Conservation (phyloP, 495 filamentous ascomycete genomes). For the Chaetomium fimeti region DNA sequence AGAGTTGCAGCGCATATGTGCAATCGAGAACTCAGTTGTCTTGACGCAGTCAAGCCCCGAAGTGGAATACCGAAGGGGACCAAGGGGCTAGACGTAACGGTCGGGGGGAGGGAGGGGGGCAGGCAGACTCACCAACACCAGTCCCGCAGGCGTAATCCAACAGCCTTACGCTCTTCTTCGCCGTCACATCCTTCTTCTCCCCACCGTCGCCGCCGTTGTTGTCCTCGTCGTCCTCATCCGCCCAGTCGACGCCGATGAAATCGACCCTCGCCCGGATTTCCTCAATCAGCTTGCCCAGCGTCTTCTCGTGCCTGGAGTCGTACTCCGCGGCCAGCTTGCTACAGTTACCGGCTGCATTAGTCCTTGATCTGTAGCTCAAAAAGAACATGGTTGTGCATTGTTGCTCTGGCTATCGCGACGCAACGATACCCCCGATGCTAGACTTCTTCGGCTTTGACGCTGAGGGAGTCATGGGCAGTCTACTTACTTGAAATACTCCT, state of each 20-base stretch:
- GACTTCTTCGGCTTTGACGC: background rate
- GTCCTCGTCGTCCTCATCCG: slow-evolving; percentile 28
- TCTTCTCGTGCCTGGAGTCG: slow-evolving; percentile 44
- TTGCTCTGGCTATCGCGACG: too few relatives aligned
- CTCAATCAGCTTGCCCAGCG: slow-evolving; percentile 41
- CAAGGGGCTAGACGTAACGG: too few relatives aligned
- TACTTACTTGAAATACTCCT: slow-evolving; percentile 48
- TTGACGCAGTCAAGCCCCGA: background rate
- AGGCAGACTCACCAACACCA: slow-evolving; percentile 48
- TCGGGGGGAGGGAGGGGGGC: too few relatives aligned
- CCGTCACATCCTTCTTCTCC: slow-evolving; percentile 34
- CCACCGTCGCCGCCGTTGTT: slow-evolving; percentile 39
- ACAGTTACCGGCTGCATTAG: background rate
- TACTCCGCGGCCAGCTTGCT: slow-evolving; percentile 45
- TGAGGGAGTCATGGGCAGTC: background rate
- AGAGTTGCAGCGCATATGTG: background rate
- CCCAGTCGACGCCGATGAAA: slow-evolving; percentile 64
- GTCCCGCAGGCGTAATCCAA: slow-evolving; percentile 79
- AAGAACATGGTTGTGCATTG: background rate
- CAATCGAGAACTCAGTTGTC: background rate
- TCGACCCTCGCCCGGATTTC: slow-evolving; percentile 53
- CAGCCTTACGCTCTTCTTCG: slow-evolving; percentile 53
- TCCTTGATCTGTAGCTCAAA: background rate
- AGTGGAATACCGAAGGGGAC: too few relatives aligned
- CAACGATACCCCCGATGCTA: too few relatives aligned